Conservation (phyloP, 1,284 basidiomycete species). For the Fomes fomentarius region DNA sequence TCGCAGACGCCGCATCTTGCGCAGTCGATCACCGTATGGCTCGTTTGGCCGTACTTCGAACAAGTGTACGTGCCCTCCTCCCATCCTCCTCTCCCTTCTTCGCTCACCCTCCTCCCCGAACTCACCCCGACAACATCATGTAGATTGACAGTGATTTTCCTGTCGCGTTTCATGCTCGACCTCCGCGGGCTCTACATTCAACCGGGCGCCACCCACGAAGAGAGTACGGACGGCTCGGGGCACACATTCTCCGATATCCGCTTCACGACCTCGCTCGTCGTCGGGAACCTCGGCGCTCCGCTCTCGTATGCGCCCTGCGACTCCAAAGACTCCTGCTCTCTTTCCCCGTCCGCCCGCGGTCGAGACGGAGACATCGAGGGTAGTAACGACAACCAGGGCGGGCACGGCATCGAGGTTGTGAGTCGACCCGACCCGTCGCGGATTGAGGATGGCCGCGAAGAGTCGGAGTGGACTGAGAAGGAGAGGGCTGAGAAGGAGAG, state of each 20-base stretch:
- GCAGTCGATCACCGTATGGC: neutral
- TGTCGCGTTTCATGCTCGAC: conserved; percentile 15
- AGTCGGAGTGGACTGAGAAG: neutral
- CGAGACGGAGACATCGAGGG: neutral
- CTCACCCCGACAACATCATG: no score
- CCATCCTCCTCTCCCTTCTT: neutral
- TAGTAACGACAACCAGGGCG: neutral
- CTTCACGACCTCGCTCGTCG: conserved; percentile 1
- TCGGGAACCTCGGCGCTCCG: conserved; percentile 11
- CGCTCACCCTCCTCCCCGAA: neutral
- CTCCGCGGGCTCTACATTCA: conserved; percentile 18
- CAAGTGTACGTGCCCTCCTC: neutral
- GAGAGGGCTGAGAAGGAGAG: neutral
- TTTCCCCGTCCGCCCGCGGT: neutral
- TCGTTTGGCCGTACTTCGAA: conserved; percentile 7
- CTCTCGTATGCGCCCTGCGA: neutral
- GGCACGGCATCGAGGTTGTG: no score
- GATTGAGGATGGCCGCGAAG: no score
- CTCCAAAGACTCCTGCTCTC: neutral
- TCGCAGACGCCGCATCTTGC: neutral
- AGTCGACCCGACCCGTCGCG: no score
- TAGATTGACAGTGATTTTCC: conserved; percentile 4
- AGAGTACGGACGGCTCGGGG: neutral
- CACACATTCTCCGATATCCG: conserved; percentile 7
- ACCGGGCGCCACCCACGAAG: neutral